Conservation (phyloP, 257 asterid genomes). For the Orobanche coerulescens region DNA sequence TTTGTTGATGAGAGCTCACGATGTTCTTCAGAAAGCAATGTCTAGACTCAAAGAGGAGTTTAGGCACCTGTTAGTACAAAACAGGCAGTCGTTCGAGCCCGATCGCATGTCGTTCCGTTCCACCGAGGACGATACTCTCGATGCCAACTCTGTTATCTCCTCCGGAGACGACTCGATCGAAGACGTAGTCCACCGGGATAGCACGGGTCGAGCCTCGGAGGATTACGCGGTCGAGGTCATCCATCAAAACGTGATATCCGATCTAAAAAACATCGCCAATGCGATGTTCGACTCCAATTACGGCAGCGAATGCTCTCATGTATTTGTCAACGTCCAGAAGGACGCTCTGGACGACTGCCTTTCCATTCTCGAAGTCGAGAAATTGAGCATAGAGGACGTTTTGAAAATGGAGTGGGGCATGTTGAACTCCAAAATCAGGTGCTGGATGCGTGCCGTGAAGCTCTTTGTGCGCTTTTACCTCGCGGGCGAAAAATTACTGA, state of each 20-base stretch:
- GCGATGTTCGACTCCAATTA: conserved; percentile 72
- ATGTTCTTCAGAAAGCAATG: conserved; percentile 78
- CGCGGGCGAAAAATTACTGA: conserved; percentile 60
- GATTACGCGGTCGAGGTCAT: conserved; percentile 62
- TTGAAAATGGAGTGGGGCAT: conserved; percentile 79
- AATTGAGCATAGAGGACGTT: conserved; percentile 76
- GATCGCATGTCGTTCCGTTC: conserved; percentile 88
- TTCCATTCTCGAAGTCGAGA: conserved; percentile 70
- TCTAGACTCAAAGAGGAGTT: conserved; percentile 88
- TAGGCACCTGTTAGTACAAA: conserved; percentile 65
- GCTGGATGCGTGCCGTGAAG: conserved; percentile 90
- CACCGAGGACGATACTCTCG: conserved; percentile 59
- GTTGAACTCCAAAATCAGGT: conserved; percentile 67
- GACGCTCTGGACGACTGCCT: conserved; percentile 91
- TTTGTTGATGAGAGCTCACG: conserved; percentile 49
- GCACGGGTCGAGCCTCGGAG: conserved; percentile 58
- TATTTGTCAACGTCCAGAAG: conserved; percentile 53
- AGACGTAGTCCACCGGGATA: conserved; percentile 55
- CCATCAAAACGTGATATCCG: conserved; percentile 53
- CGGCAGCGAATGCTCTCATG: conserved; percentile 79
- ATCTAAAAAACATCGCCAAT: conserved; percentile 54
- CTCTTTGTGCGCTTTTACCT: conserved; percentile 72
- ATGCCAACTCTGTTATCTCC: conserved; percentile 57
- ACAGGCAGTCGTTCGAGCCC: conserved; percentile 76
- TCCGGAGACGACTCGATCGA: conserved; percentile 80